Evolutionary conservation across 2,329 filamentous ascomycete genomes (phyloP).

Genomic region (Colletotrichum siamense): DNA sequence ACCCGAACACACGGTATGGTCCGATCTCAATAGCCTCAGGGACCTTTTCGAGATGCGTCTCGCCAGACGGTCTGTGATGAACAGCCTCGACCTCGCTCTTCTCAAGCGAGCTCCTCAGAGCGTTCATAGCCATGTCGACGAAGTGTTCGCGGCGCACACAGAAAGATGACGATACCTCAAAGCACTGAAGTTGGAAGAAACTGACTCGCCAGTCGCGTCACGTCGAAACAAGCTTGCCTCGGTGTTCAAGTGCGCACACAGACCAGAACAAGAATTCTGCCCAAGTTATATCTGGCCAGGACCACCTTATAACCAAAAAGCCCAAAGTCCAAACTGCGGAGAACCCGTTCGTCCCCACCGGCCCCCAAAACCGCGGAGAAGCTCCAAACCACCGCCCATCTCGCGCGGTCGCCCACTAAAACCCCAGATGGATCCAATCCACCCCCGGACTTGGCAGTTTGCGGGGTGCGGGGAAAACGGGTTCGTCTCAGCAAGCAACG

Average conservation of each 20-base stretch:
- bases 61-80: not conserved
- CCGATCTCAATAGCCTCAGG: conserved; percentile 29
- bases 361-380: not conserved
- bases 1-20: conserved; percentile 32
- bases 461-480: not conserved
- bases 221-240: not conserved
- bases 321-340: not conserved
- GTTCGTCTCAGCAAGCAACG: not conserved
- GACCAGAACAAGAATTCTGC: not conserved
- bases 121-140: not conserved
- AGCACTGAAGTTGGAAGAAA: not conserved
- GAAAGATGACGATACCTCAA: not conserved
- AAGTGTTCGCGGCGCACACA: not conserved
- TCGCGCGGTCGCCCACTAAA: not conserved
- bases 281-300: not conserved
- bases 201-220: not conserved
- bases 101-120: conserved; percentile 10
- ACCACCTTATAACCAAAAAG: not conserved
- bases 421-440: not conserved
- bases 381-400: not conserved
- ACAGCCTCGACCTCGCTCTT: conserved; percentile 16
- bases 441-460: not conserved
- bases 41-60: conserved; percentile 15
- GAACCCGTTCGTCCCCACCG: not conserved
- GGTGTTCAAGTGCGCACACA: not conserved